Base-by-base conservation (phyloP, 2,329 filamentous ascomycete genomes). In the Ilyonectria robusta region DNA sequence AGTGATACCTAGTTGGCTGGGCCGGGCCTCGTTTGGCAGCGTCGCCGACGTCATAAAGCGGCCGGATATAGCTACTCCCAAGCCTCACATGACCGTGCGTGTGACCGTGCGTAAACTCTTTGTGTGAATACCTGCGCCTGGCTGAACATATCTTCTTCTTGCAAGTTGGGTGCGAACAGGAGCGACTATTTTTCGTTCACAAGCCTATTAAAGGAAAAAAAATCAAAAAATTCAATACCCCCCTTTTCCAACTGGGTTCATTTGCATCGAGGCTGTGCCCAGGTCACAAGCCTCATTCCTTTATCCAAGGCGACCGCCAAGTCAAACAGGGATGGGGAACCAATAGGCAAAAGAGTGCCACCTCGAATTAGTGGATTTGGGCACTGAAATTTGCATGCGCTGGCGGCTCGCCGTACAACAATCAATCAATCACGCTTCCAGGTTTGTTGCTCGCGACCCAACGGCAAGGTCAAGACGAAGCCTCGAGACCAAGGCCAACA, bases 201-300 rank as follows among this genome's bases (percentile, higher is more conserved):
- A 21, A 19, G 17, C 17, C 48, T n/a, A 31, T 51, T 15, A 19
- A 51, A 35, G n/a, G 10, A n/a, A 33, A 13, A 11, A 15, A 21
- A n/a, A n/a, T n/a, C n/a, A n/a, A n/a, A n/a, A n/a, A n/a, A n/a
- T n/a, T 37, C 19, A 23, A 15, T 4, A 6, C 31, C 29, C 31
- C 51, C 47, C 17, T 51, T 50, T n/a, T 33, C 35, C 54, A 21
- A 21, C 58, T 35, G 62, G 58, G 29, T 48, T 40, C 58, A 42
- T 59, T 57, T 70, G 48, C 48, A 59, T 42, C 46, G 63, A 58
- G 63, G 63, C 63, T 66, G 63, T 61, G 63, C 60, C 63, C 33
- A n/a, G 46, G 63, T 61, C 58, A 66, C 58, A 66, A 66, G 63
- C 58, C 53, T 61, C 63, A 56, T 61, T 66, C 53, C 58, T 66